Conservation (phyloP, 192 early-diverging fungal genomes). For the Umbelopsis ramanniana region DNA sequence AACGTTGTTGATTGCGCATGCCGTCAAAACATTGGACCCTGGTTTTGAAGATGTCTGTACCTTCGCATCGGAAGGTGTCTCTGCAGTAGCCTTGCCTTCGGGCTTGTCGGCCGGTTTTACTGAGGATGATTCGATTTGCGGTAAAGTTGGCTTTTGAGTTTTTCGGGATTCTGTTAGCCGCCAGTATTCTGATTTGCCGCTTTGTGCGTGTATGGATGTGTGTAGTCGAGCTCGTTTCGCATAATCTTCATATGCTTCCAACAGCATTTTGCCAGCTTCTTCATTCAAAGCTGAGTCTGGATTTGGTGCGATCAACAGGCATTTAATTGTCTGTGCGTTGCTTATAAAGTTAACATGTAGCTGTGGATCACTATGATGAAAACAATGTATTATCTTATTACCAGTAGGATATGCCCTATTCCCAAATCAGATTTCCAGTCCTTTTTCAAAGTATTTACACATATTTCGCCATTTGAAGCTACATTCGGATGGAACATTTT, state of each 20-base stretch:
- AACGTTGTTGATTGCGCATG: conserved; percentile 8
- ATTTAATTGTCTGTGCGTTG: conserved; percentile 82
- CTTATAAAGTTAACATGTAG: conserved; percentile 21
- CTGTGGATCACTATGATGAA: not conserved
- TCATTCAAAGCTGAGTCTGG: conserved; percentile 96
- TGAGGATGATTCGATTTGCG: not conserved
- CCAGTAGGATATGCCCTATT: conserved; percentile 83
- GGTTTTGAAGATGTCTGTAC: conserved; percentile 6
- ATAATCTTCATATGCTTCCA: conserved; percentile 88
- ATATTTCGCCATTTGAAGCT: conserved; percentile 85
- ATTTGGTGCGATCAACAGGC: conserved; percentile 92
- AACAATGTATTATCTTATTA: conserved; percentile 32
- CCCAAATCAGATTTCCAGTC: conserved; percentile 93
- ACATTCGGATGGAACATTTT: conserved; percentile 99
- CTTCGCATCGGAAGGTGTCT: not conserved
- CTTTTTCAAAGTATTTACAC: conserved; percentile 94
- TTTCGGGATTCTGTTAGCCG: not conserved
- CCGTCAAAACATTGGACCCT: not conserved
- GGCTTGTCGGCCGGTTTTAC: not conserved
- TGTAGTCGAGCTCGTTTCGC: conserved; percentile 77
- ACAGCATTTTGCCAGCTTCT: conserved; percentile 87
- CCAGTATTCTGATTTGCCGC: conserved; percentile 35
- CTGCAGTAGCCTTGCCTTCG: not conserved
- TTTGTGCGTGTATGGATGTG: conserved; percentile 79
- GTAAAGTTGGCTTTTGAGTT: not conserved